Evolutionary conservation across 208 protist species (phyloP), one percentile per base, ranked within the genome.

Genomic region (Porcisia deanei): DNA sequence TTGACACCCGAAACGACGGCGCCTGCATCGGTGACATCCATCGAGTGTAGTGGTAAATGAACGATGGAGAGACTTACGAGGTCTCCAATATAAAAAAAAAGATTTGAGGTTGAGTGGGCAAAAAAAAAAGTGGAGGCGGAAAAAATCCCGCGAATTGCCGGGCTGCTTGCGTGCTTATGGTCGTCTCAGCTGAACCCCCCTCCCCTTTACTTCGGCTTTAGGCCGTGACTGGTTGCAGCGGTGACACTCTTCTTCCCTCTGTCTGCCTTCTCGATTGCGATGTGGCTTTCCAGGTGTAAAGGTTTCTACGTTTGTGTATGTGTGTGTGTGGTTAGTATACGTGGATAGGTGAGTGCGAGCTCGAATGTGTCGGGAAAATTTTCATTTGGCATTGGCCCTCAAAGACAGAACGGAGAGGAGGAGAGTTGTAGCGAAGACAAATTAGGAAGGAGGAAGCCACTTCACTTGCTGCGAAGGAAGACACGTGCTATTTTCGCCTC

Each of bases 21-120:
- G 49, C 54, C 69, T 10, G 69, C 22, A 34, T 61, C 54, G n/a
- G n/a, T 18, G 53, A 39, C 6, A 39, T 73, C 69, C 69, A 73
- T 73, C 16, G 54, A 57, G 30, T 14, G 12, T 9, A 49, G 3
- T 41, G 47, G 66, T 54, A 18, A 22, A 57, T 37, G 66, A 57
- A 37, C 34, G 30, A 30, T 57, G 6, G 14, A 3, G 5, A n/a
- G 25, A 4, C 57, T 16, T 52, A 14, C 22, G 49, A 71, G 22
- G 16, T 57, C 3, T 3, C 47, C 25, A 12, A 41, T 14, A 53
- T 20, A n/a, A 25, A 12, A 53, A 39, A n/a, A 25, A 12, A n/a
- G 57, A 12, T 22, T 20, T 37, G 43, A 68, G 43, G 22, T 41
- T 8, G 43, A 39, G 18, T 8, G 43, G 37, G 22, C n/a, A 25